Conservation (phyloP, 768 basidiomycete species). For the Strobilomyces echinocephalus region DNA sequence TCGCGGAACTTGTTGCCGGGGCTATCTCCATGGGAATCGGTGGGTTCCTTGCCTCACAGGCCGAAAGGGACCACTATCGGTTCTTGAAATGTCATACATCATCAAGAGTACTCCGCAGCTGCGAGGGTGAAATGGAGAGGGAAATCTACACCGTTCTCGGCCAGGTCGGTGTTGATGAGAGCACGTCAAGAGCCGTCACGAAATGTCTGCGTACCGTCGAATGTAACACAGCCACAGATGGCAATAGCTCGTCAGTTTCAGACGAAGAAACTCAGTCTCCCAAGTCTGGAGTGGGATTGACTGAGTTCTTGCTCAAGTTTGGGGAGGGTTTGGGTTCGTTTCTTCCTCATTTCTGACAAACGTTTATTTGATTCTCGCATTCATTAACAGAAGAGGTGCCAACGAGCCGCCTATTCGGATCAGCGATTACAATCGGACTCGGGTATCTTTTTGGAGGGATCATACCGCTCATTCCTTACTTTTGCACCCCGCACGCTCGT, state of each 20-base stretch:
- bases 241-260: constrained; percentile 14
- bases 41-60: constrained; percentile 94
- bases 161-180: constrained; percentile 85
- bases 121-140: constrained; percentile 93
- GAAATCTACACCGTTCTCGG: constrained; percentile 87
- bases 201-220: constrained; percentile 68
- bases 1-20: constrained; percentile 95
- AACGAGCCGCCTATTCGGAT: constrained; percentile 74
- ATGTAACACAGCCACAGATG: constrained; percentile 31
- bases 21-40: constrained; percentile 98
- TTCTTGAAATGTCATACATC: constrained; percentile 72
- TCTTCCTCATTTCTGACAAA: not conserved
- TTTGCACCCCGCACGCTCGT: constrained; percentile 73
- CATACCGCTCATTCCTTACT: constrained; percentile 89
- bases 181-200: constrained; percentile 74
- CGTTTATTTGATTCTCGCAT: not conserved
- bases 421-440: constrained; percentile 92
- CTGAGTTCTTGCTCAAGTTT: constrained; percentile 92
- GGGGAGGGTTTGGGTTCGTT: constrained; percentile 83
- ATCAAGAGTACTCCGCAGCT: constrained; percentile 81
- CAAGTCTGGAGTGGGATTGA: constrained; percentile 75
- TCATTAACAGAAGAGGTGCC: constrained; percentile 76
- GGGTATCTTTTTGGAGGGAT: constrained; percentile 92
- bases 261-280: constrained; percentile 57
- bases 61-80: constrained; percentile 92